A percentile compares a stretch with the other conserved stretches of the same genome.
These are phyloP conservation scores for Penicillium desertorum DNA, from an alignment of 495 filamentous ascomycete species.

Conservation along the genomic window DNA sequence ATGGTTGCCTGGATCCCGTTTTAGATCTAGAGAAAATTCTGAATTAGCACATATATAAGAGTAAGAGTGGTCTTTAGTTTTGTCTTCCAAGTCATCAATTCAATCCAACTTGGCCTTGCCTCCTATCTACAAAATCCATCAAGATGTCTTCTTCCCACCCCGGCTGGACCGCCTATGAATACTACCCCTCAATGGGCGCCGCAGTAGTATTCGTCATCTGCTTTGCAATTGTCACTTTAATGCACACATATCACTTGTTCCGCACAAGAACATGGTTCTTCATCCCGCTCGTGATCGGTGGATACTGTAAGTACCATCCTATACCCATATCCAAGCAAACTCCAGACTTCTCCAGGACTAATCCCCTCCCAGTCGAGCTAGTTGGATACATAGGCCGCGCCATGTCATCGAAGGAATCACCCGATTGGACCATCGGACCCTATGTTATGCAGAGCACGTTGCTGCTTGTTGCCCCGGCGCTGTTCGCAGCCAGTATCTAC, in stretches of 20 bases:
- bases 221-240: constrained; percentile 38
- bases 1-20: background rate
- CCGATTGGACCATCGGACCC: constrained; percentile 31
- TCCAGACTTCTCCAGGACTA: background rate
- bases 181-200: constrained; percentile 49
- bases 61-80: background rate
- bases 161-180: constrained; percentile 42
- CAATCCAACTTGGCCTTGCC: background rate
- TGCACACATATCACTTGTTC: constrained; percentile 44
- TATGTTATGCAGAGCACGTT: constrained; percentile 50
- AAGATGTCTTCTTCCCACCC: constrained; percentile 14
- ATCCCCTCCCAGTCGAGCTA: constrained; percentile 28
- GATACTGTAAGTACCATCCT: constrained; percentile 43
- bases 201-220: constrained; percentile 50
- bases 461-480: constrained; percentile 48
- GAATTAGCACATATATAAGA: background rate
- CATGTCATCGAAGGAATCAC: constrained; percentile 29
- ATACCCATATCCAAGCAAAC: background rate
- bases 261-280: constrained; percentile 51
- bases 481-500: constrained; percentile 57
- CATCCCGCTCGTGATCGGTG: constrained; percentile 53
- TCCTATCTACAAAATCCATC: background rate
- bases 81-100: background rate
- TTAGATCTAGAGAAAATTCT: background rate
- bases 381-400: constrained; percentile 41